Conservation (phyloP, 495 filamentous ascomycete species). For the Neurospora sp. region DNA sequence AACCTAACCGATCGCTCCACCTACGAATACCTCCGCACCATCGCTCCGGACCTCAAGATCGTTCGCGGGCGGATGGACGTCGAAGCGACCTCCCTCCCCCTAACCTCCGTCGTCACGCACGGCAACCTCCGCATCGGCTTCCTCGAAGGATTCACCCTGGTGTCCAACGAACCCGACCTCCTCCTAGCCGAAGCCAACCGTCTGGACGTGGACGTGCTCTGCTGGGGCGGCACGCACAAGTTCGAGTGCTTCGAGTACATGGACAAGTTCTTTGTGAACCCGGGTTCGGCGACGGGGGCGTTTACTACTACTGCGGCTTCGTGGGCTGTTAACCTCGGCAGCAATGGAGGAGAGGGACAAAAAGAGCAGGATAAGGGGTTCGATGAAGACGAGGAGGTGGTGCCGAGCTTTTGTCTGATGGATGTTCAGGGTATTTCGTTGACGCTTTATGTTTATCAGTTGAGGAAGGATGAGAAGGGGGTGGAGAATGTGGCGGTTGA, state of each 20-base stretch:
- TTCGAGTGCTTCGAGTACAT: slow-evolving; percentile 99
- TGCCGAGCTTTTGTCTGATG: slow-evolving; percentile 97
- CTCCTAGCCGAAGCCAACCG: slow-evolving; percentile 88
- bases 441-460: slow-evolving; percentile 94
- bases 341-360: slow-evolving; percentile 3
- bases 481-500: slow-evolving; percentile 90
- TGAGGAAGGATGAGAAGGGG: slow-evolving; percentile 81
- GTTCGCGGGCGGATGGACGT: slow-evolving; percentile 91
- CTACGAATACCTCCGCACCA: slow-evolving; percentile 85
- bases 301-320: slow-evolving; percentile 41
- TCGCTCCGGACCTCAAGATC: slow-evolving; percentile 91
- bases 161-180: slow-evolving; percentile 84
- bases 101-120: slow-evolving; percentile 91
- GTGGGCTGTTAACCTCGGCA: slow-evolving; percentile 19
- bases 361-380: slow-evolving; percentile 31
- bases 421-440: slow-evolving; percentile 98
- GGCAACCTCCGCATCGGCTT: slow-evolving; percentile 91
- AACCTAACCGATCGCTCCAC: slow-evolving; percentile 93
- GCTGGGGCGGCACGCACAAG: slow-evolving; percentile 94
- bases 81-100: slow-evolving; percentile 78
- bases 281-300: slow-evolving; percentile 86
- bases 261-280: slow-evolving; percentile 97
- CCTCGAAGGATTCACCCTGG: slow-evolving; percentile 91
- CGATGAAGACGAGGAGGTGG: slow-evolving; percentile 66
- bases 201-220: slow-evolving; percentile 92